Evolutionary conservation across 2,329 filamentous ascomycete species (phyloP).

Genomic region (Neonectria hederae): DNA sequence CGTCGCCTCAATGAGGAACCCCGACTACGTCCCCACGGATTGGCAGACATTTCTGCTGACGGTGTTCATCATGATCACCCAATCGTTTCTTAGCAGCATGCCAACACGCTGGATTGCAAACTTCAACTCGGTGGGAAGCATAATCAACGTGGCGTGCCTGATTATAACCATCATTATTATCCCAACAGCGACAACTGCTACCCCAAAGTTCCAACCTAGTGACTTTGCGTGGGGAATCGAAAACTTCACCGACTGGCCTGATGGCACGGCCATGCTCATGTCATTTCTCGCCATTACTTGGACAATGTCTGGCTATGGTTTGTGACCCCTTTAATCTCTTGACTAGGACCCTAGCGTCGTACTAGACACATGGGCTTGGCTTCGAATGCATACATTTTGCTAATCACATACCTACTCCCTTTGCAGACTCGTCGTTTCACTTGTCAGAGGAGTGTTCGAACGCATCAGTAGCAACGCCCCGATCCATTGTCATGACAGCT

Average conservation of each 20-base stretch:
- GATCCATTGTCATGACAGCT: conserved; percentile 25
- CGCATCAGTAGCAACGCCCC: conserved; percentile 21
- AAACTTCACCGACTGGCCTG: conserved; percentile 25
- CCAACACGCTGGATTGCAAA: conserved; percentile 25
- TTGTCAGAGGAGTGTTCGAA: conserved; percentile 25
- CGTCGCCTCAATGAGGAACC: conserved; percentile 22
- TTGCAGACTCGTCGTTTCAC: conserved; percentile 21
- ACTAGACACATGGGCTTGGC: too few species aligned
- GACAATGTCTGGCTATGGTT: conserved; percentile 29
- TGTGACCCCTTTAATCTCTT: background rate
- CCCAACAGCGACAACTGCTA: conserved; percentile 3
- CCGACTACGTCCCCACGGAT: conserved; percentile 18
- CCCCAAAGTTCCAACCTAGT: conserved; percentile 16
- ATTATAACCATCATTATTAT: conserved; percentile 26
- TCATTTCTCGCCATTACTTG: conserved; percentile 25
- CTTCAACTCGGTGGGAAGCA: conserved; percentile 21
- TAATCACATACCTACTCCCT: background rate
- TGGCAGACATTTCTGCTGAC: conserved; percentile 25
- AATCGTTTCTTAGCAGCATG: conserved; percentile 22
- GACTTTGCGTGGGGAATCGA: conserved; percentile 19
- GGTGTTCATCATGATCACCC: conserved; percentile 20
- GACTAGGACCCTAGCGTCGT: too few species aligned
- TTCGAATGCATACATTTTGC: background rate
- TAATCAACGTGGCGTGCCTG: conserved; percentile 20
- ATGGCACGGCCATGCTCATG: conserved; percentile 23